phyloP scores from a whole-genome alignment of 2,329 filamentous ascomycete species.

The Herpotrichia juniperi region DNA sequence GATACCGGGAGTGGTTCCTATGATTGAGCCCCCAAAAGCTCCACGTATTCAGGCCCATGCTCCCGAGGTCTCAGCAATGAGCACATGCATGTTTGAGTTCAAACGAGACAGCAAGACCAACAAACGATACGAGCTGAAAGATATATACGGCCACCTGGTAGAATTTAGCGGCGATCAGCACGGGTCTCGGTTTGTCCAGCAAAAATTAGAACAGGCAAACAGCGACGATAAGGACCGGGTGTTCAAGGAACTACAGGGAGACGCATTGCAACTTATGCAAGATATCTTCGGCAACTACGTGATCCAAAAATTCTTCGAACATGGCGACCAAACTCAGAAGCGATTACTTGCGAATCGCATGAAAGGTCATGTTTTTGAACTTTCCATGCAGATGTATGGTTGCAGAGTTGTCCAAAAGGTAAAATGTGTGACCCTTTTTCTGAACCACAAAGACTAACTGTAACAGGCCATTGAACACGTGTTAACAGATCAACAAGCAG shows the following conservation, averaged over 20 bases:
- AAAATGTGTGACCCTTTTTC: constrained; percentile 11
- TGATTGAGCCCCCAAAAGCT: constrained; percentile 48
- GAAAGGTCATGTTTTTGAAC: constrained; percentile 78
- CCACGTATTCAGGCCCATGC: constrained; percentile 61
- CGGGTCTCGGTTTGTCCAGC: constrained; percentile 93
- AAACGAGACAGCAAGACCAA: constrained; percentile 74
- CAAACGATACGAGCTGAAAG: constrained; percentile 81
- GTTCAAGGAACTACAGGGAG: constrained; percentile 84
- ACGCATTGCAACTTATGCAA: constrained; percentile 87
- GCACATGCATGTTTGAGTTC: constrained; percentile 79
- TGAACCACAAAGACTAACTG: constrained; percentile 23
- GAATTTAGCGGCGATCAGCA: constrained; percentile 97
- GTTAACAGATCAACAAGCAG: constrained; percentile 87
- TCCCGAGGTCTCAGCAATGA: constrained; percentile 66
- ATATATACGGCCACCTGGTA: constrained; percentile 85
- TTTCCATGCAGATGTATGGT: constrained; percentile 89
- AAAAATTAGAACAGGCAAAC: constrained; percentile 88
- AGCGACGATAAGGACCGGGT: constrained; percentile 94
- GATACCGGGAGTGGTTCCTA: constrained; percentile 43
- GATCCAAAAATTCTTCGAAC: constrained; percentile 96
- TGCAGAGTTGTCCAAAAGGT: constrained; percentile 97
- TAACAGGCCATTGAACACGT: constrained; percentile 83
- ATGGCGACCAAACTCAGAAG: constrained; percentile 93
- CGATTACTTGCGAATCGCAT: constrained; percentile 83
- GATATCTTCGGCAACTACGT: constrained; percentile 99